Conservation (phyloP, 495 filamentous ascomycete genomes). For the Friedmanniomyces simplex region DNA sequence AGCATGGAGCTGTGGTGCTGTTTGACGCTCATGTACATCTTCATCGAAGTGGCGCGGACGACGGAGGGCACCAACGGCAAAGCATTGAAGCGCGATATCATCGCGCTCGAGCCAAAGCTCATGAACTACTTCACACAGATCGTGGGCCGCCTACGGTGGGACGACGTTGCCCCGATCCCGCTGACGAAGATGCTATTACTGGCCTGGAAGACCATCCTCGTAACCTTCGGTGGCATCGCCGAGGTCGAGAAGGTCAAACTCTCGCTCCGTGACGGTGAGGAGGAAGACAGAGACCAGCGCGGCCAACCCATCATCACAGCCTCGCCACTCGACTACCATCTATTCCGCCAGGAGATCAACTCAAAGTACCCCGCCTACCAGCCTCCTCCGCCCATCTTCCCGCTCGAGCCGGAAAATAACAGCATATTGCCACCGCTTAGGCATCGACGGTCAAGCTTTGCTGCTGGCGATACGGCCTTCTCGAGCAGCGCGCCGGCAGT, state of each 20-base stretch:
- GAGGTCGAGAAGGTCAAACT: slow-evolving; percentile 66
- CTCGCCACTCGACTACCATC: slow-evolving; percentile 89
- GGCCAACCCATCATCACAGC: slow-evolving; percentile 64
- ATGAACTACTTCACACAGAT: slow-evolving; percentile 64
- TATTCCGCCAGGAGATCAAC: slow-evolving; percentile 94
- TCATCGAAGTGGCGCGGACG: slow-evolving; percentile 30
- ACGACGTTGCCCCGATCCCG: slow-evolving; percentile 59
- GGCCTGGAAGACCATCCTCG: slow-evolving; percentile 82
- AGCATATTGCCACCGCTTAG: slow-evolving; percentile 79
- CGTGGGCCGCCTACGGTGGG: slow-evolving; percentile 74
- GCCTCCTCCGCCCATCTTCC: slow-evolving; percentile 71
- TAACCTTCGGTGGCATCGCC: slow-evolving; percentile 67
- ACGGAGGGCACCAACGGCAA: slow-evolving; percentile 23
- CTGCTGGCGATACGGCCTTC: slow-evolving; percentile 37
- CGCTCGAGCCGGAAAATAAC: slow-evolving; percentile 79
- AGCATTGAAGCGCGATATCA: slow-evolving; percentile 18
- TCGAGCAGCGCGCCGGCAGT: slow-evolving; percentile 41
- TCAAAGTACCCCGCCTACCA: slow-evolving; percentile 97
- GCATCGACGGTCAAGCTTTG: slow-evolving; percentile 46
- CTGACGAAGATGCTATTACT: slow-evolving; percentile 63
- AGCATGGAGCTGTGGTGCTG: slow-evolving; percentile 31
- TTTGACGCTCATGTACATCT: slow-evolving; percentile 31
- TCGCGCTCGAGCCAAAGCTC: slow-evolving; percentile 52
- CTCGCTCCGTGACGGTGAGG: slow-evolving; percentile 41
- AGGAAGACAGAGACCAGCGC: slow-evolving; percentile 30